Evolutionary conservation across 192 early-diverging fungal genomes (phyloP).

Genomic region (Entomortierella beljakovae): DNA sequence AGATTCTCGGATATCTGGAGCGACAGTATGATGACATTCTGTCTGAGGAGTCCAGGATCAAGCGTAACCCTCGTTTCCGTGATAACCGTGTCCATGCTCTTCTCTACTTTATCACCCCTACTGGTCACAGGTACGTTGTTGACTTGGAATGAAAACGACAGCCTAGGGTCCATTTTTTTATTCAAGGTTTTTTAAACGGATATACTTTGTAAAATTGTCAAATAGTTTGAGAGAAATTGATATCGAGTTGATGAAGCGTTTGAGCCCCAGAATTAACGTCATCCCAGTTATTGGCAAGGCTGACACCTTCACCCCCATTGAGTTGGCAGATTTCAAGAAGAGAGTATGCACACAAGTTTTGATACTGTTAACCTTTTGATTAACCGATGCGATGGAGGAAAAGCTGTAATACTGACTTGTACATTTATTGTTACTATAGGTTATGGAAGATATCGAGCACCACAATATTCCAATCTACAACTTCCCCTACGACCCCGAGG

Average conservation of each 20-base stretch:
- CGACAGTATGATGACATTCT: constrained; percentile 94
- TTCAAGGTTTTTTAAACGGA: no score
- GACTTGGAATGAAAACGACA: no score
- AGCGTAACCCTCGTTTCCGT: constrained; percentile 86
- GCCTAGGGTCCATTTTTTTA: no score
- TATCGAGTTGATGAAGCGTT: constrained; percentile 90
- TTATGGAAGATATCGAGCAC: constrained; percentile 97
- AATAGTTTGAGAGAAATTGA: constrained; percentile 95
- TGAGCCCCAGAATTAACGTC: constrained; percentile 94
- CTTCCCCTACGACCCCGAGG: constrained; percentile 96
- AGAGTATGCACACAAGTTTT: constrained; percentile 63
- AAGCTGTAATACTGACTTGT: background rate
- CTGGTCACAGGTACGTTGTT: constrained; percentile 83
- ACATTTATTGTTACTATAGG: constrained; percentile 40
- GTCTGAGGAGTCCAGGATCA: constrained; percentile 88
- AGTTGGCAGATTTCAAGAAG: constrained; percentile 90
- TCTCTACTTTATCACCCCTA: constrained; percentile 98
- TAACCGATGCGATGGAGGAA: background rate
- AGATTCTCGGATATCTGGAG: constrained; percentile 95
- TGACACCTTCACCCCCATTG: constrained; percentile 90
- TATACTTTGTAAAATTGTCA: no score
- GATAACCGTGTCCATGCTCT: constrained; percentile 97
- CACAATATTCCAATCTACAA: constrained; percentile 98
- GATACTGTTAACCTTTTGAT: background rate
- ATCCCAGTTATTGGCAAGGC: constrained; percentile 97